A percentile compares a stretch with the other conserved stretches of the same genome.
Evolutionary conservation across 2,329 filamentous ascomycete species (phyloP).

Genomic region (Uncinocarpus reesii): DNA sequence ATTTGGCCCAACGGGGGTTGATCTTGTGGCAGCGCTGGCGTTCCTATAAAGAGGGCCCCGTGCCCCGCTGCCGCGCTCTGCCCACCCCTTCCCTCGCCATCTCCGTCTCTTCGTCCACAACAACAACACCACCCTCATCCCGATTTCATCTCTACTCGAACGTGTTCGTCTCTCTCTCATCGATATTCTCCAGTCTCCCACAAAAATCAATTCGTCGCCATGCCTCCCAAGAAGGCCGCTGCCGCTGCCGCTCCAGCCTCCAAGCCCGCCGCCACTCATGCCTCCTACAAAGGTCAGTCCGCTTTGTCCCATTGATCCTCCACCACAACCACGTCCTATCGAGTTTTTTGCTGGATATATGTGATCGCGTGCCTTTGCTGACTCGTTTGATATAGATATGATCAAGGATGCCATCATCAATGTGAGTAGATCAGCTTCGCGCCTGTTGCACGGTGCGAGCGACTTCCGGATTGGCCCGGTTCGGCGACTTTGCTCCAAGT

Average conservation of each 20-base stretch:
- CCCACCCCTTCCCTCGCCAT: constrained; percentile 23
- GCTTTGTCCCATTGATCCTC: constrained; percentile 29
- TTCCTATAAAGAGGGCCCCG: constrained; percentile 14
- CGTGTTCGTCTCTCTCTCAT: constrained; percentile 16
- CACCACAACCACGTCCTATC: constrained; percentile 39
- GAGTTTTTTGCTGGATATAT: constrained; percentile 27
- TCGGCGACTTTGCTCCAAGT: not conserved
- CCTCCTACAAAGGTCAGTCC: constrained; percentile 56
- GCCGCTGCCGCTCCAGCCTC: constrained; percentile 27
- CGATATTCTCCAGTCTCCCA: constrained; percentile 2
- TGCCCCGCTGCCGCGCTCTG: constrained; percentile 14
- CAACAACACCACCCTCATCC: constrained; percentile 13
- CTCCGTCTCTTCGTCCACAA: constrained; percentile 23
- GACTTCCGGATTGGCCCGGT: constrained; percentile 3
- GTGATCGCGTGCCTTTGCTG: constrained; percentile 47
- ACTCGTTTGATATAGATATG: constrained; percentile 51
- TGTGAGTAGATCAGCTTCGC: constrained; percentile 50
- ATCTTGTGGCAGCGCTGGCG: constrained; percentile 29
- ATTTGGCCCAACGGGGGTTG: constrained; percentile 23
- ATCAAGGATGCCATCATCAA: constrained; percentile 61
- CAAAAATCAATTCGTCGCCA: constrained; percentile 30
- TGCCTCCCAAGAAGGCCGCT: constrained; percentile 56
- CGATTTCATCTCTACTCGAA: constrained; percentile 15
- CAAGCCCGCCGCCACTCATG: constrained; percentile 47
- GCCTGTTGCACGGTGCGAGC: constrained; percentile 24